phyloP scores from a whole-genome alignment of 2,329 filamentous ascomycete species.

The Hypoxylon sp. region DNA sequence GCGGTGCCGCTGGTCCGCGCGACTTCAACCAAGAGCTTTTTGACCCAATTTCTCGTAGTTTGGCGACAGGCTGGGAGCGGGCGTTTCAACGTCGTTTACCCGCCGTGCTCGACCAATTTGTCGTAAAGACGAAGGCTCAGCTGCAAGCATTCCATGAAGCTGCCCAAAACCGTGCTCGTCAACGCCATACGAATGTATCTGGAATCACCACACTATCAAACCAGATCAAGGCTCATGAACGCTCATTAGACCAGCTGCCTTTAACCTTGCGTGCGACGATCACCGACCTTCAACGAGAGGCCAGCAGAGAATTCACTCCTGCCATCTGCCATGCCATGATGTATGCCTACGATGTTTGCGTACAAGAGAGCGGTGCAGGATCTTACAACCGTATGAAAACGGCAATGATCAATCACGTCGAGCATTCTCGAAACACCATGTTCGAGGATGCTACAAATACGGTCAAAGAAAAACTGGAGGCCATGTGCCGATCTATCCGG shows the following conservation, averaged over 20 bases:
- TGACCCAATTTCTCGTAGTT: slow-evolving; percentile 40
- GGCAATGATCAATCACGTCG: slow-evolving; percentile 60
- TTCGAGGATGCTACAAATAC: slow-evolving; percentile 59
- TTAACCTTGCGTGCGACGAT: slow-evolving; percentile 52
- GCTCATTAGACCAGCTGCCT: slow-evolving; percentile 55
- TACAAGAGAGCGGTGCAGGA: slow-evolving; percentile 58
- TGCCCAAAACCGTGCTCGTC: slow-evolving; percentile 39
- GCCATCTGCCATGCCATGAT: slow-evolving; percentile 60
- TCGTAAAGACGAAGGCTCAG: slow-evolving; percentile 22
- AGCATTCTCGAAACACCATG: slow-evolving; percentile 57
- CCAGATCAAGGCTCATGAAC: slow-evolving; percentile 55
- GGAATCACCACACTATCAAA: slow-evolving; percentile 51
- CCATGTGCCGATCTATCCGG: slow-evolving; percentile 49
- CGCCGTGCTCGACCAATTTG: slow-evolving; percentile 37
- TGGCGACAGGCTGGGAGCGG: slow-evolving; percentile 47
- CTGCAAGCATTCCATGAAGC: slow-evolving; percentile 44
- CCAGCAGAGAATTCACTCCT: slow-evolving; percentile 65
- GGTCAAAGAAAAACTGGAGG: slow-evolving; percentile 55
- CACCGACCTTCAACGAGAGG: slow-evolving; percentile 61
- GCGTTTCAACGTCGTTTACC: slow-evolving; percentile 46
- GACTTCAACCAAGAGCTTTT: slow-evolving; percentile 48
- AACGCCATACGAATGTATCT: slow-evolving; percentile 39
- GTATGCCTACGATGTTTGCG: slow-evolving; percentile 59
- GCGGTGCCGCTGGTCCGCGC: slow-evolving; percentile 45
- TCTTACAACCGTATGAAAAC: slow-evolving; percentile 64